Conservation (phyloP, 139 green algal species). For the Micractinium conductrix region DNA sequence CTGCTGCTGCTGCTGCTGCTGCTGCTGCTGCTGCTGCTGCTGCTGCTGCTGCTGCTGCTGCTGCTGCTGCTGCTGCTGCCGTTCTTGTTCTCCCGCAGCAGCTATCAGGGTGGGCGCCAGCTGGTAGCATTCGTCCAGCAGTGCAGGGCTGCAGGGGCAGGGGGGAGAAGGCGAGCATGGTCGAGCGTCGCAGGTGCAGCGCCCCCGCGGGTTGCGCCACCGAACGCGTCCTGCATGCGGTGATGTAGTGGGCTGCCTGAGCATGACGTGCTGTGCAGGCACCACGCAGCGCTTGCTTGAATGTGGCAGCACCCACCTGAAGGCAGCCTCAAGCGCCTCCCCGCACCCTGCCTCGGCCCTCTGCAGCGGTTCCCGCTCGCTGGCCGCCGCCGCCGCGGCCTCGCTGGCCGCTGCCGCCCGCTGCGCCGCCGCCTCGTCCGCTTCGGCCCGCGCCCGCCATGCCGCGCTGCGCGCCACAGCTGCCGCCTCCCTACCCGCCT, state of each 20-base stretch:
- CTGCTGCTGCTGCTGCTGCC: not conserved
- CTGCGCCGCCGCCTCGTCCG: not conserved
- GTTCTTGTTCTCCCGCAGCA: too few species aligned
- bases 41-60: not conserved
- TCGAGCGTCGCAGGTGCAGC: too few species aligned
- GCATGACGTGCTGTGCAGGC: not conserved
- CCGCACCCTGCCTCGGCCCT: not conserved
- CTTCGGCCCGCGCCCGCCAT: not conserved
- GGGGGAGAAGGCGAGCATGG: not conserved
- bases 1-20: not conserved
- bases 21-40: not conserved
- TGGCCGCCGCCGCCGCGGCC: not conserved
- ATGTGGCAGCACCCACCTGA: not conserved
- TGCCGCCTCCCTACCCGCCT: not conserved
- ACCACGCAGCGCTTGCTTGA: too few species aligned
- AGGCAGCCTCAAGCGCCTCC: not conserved
- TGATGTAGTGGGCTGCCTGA: not conserved
- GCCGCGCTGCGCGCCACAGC: not conserved
- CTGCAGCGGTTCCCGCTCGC: not conserved
- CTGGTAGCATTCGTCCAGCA: not conserved
- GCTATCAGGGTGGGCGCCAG: too few species aligned
- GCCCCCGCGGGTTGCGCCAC: too few species aligned
- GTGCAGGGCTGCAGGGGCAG: not conserved
- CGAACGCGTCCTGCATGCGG: not conserved
- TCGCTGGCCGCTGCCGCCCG: not conserved